Conservation (phyloP, 2,329 filamentous ascomycete genomes). For the Ophiostoma ulmi region DNA sequence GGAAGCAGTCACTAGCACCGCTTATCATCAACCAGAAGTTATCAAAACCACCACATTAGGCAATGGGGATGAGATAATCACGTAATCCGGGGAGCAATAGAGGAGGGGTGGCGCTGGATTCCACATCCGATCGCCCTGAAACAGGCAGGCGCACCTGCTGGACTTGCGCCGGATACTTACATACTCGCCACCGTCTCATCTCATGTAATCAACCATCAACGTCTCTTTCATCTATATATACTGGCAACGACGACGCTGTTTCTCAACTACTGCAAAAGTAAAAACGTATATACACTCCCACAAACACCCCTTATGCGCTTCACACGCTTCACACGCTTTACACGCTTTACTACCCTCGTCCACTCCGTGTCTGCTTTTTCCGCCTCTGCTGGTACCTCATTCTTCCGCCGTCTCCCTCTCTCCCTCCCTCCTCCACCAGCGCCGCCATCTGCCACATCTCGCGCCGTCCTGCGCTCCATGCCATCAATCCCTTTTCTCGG, state of each 20-base stretch:
- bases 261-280: background rate
- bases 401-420: slow-evolving; percentile 41
- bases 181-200: background rate
- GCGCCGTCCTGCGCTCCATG: slow-evolving; percentile 51
- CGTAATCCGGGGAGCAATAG: background rate
- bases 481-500: slow-evolving; percentile 73
- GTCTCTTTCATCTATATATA: background rate
- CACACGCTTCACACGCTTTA: slow-evolving; percentile 15
- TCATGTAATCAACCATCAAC: background rate
- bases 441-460: slow-evolving; percentile 31
- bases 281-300: background rate
- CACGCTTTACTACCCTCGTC: slow-evolving; percentile 39
- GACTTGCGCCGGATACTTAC: slow-evolving; percentile 4
- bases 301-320: slow-evolving; percentile 43
- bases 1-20: background rate
- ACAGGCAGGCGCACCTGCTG: background rate
- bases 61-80: background rate
- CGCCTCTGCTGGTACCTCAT: slow-evolving; percentile 39
- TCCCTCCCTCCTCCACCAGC: slow-evolving; percentile 44
- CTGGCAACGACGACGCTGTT: background rate
- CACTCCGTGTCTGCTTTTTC: slow-evolving; percentile 45
- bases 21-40: background rate
- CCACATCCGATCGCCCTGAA: slow-evolving; percentile 1
- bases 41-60: background rate
- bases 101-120: slow-evolving; percentile 1